Percentiles rank a stretch among this genome's conserved stretches.
phyloP scores from a whole-genome alignment of 306 rosid genomes.

The Medicago truncatula region MtrunA17r5.0-ANR NC_053048.1:37305501-37306000 shows the following conservation, averaged over 20 bases:
- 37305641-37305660: too few species aligned
- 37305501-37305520: too few species aligned
- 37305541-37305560: too few species aligned
- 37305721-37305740: slow-evolving; percentile 73
- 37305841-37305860: slow-evolving; percentile 75
- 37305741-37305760: slow-evolving; percentile 74
- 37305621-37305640: too few species aligned
- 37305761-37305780: slow-evolving; percentile 85
- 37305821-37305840: slow-evolving; percentile 75
- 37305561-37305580: too few species aligned
- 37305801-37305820: slow-evolving; percentile 78
- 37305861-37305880: slow-evolving; percentile 80
- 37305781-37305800: slow-evolving; percentile 80
- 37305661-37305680: too few species aligned
- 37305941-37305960: slow-evolving; percentile 57
- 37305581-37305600: too few species aligned
- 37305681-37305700: too few species aligned
- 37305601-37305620: too few species aligned
- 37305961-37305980: slow-evolving; percentile 75
- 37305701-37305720: too few species aligned
- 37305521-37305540: too few species aligned
- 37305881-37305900: slow-evolving; percentile 18
- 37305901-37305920: slow-evolving; percentile 1
- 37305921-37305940: not conserved
- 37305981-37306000: slow-evolving; percentile 81